phyloP scores from a whole-genome alignment of 495 filamentous ascomycete genomes.

The Viridothelium virens region DNA sequence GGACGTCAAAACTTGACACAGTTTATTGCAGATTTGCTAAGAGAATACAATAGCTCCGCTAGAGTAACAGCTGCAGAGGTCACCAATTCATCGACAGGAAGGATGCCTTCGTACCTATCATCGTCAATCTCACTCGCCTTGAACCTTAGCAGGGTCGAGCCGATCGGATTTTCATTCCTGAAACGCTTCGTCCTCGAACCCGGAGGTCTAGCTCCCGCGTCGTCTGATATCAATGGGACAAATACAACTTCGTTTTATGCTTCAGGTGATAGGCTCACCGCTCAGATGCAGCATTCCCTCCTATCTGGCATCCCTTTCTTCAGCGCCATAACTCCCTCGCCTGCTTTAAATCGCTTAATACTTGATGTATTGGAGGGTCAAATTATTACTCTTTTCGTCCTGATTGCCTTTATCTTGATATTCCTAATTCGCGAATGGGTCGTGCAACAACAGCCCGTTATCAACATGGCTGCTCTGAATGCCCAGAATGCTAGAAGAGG shows the following conservation, averaged over 20 bases:
- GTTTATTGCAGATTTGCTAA: not conserved
- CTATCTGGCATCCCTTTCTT: slow-evolving; percentile 69
- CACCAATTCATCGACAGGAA: not conserved
- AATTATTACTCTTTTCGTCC: slow-evolving; percentile 82
- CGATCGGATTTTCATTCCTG: not conserved
- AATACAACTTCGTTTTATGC: not conserved
- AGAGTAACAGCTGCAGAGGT: not conserved
- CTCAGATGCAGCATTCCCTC: slow-evolving; percentile 37
- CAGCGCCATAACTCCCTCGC: slow-evolving; percentile 61
- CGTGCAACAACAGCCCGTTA: slow-evolving; percentile 87
- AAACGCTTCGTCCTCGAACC: not conserved
- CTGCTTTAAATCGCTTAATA: slow-evolving; percentile 67
- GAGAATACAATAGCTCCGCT: not conserved
- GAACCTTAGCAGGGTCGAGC: not conserved
- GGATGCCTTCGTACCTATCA: not conserved
- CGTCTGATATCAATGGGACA: slow-evolving; percentile 13
- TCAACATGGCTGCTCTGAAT: slow-evolving; percentile 43
- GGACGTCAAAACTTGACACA: not conserved
- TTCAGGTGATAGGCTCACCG: not conserved
- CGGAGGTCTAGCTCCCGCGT: not conserved
- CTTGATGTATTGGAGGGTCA: slow-evolving; percentile 86
- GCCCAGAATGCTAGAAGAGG: not conserved
- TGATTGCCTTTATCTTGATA: slow-evolving; percentile 85
- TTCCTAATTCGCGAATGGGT: slow-evolving; percentile 98
- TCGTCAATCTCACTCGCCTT: not conserved